Evolutionary conservation across 2,329 filamentous ascomycete genomes (phyloP), one percentile per base, ranked within the genome.

Genomic region (Xylaria arbuscula): DNA sequence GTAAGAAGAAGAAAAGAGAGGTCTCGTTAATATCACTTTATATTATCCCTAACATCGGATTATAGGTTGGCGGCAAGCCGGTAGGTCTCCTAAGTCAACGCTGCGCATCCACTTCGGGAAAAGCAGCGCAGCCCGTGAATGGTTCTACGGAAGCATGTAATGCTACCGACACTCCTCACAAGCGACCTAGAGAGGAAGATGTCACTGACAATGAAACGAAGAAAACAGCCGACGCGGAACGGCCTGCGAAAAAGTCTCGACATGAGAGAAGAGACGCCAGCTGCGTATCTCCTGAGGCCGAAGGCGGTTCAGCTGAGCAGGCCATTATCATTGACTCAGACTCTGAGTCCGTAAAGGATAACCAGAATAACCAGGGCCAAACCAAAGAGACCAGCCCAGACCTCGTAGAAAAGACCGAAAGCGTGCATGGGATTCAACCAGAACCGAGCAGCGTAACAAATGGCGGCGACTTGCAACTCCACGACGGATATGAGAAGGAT

Each of bases 11-110:
- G 17, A 17, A 19, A 32, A 32, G 8, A 5, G 28, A 5, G 2
- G 28, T 15, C 47, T 51, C 15, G 2, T 40, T 17, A 11, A 17
- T 15, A 3, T 28, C 3, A 1, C 7, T 13, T 24, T 13, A 48
- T 13, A 2, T 15, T 17, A 22, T 24, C 50, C n/a, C 55, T 69
- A 40, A 66, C 55, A 4, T 45, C 51, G n/a, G 3, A 28, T 17
- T 24, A 61, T 32, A 83, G 81, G 73, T 70, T 7, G 77, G 77
- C 0, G 81, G 81, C 0, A 82, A 80, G 61, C 79, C 82, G 0
- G 72, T 82, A 8, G 81, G 82, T 9, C 64, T 69, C 15, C 17
- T 68, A 8, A 60, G 28, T 13, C 51, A 42, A 13, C 60, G 51
- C 22, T 34, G 13, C 9, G 22, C 50, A 22, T 57, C 40, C 22